Conservation (phyloP, 2,329 filamentous ascomycete genomes). For the Falciphora oryzae region DNA sequence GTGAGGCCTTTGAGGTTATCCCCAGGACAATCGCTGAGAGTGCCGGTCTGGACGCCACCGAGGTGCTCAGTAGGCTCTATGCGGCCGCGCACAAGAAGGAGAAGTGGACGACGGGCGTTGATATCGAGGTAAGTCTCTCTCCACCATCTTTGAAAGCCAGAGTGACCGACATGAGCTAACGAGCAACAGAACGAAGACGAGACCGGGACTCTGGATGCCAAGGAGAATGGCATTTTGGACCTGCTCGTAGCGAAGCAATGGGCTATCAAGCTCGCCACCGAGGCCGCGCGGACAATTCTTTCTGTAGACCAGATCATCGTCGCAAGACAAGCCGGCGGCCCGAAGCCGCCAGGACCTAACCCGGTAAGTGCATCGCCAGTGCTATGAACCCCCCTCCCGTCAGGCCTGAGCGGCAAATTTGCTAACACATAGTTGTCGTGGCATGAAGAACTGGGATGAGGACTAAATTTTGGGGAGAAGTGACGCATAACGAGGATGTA, state of each 20-base stretch:
- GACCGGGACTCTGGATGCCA: constrained; percentile 77
- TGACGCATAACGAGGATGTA: background rate
- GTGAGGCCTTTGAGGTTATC: constrained; percentile 95
- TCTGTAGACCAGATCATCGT: constrained; percentile 99
- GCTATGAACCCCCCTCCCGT: too few species aligned
- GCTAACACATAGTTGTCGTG: constrained; percentile 22
- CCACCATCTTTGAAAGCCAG: background rate
- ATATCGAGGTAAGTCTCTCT: constrained; percentile 64
- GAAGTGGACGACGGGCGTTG: constrained; percentile 86
- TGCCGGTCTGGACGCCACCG: constrained; percentile 93
- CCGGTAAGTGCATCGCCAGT: constrained; percentile 41
- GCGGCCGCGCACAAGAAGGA: constrained; percentile 87
- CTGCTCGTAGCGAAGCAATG: constrained; percentile 88
- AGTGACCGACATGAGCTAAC: background rate
- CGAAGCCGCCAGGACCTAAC: constrained; percentile 93
- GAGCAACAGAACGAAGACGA: constrained; percentile 61
- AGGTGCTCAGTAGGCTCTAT: constrained; percentile 87
- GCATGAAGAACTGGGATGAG: constrained; percentile 54
- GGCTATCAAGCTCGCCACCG: constrained; percentile 95
- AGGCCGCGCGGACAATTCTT: constrained; percentile 86
- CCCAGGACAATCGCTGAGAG: constrained; percentile 92
- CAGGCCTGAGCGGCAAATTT: background rate
- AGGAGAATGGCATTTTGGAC: constrained; percentile 85
- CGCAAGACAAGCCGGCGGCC: constrained; percentile 90
- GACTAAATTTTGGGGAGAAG: constrained; percentile 38